Conservation (phyloP, 2,329 filamentous ascomycete genomes). For the Acrocalymma vagum region DNA sequence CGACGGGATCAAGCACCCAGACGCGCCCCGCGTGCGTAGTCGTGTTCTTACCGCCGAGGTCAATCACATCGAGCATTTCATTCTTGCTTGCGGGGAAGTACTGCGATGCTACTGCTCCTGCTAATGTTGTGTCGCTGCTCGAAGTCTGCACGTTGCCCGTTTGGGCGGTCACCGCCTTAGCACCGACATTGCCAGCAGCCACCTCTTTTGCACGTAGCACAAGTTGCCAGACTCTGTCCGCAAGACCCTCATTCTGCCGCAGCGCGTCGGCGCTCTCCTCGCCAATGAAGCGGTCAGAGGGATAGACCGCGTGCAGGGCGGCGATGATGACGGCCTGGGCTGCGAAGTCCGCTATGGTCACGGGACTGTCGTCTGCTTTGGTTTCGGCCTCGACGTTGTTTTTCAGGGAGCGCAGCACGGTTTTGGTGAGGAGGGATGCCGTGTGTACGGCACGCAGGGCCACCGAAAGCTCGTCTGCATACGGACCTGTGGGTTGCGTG, state of each 20-base stretch:
- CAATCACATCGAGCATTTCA: conserved; percentile 69
- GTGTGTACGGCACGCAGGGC: conserved; percentile 59
- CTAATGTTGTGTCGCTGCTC: conserved; percentile 1
- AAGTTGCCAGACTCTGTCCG: conserved; percentile 64
- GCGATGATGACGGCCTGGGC: conserved; percentile 69
- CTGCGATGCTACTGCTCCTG: conserved; percentile 19
- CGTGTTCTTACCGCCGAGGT: conserved; percentile 64
- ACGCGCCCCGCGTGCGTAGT: conserved; percentile 56
- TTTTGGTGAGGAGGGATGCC: conserved; percentile 66
- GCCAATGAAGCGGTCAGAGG: conserved; percentile 66
- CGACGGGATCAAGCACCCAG: conserved; percentile 72
- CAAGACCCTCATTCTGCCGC: conserved; percentile 57
- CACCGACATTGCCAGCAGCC: conserved; percentile 19
- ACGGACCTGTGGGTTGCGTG: conserved; percentile 17
- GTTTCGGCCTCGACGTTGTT: conserved; percentile 58
- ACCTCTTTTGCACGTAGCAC: conserved; percentile 48
- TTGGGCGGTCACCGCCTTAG: conserved; percentile 33
- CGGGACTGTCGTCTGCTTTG: conserved; percentile 67
- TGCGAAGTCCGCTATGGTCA: conserved; percentile 71
- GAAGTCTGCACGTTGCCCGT: conserved; percentile 29
- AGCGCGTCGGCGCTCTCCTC: conserved; percentile 67
- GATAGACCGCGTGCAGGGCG: conserved; percentile 63
- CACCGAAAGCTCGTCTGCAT: conserved; percentile 37
- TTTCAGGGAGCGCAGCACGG: conserved; percentile 57
- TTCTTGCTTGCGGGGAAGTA: conserved; percentile 57